phyloP scores from a whole-genome alignment of 2,329 filamentous ascomycete species.

The Ophiostoma piceae region DNA sequence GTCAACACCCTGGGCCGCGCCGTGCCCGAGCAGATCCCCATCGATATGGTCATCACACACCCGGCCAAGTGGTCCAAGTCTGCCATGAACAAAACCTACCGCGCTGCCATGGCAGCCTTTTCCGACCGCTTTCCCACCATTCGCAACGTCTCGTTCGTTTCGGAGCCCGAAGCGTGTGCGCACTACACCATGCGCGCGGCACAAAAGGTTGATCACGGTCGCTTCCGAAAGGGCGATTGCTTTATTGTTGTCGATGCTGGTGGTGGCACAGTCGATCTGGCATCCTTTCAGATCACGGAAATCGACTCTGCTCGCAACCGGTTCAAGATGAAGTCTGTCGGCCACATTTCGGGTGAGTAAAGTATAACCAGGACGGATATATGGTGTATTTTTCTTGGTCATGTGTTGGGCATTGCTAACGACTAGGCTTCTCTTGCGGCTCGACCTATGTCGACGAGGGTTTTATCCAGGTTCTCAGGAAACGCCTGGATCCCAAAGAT shows the following conservation, averaged over 20 bases:
- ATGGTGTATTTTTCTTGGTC: background rate
- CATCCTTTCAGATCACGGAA: conserved; percentile 28
- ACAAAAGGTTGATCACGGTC: conserved; percentile 26
- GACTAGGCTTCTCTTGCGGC: conserved; percentile 27
- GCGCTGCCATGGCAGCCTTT: conserved; percentile 25
- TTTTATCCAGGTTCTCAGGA: conserved; percentile 26
- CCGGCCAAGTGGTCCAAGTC: conserved; percentile 25
- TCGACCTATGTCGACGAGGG: conserved; percentile 30
- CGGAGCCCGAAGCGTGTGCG: conserved; percentile 27
- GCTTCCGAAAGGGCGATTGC: conserved; percentile 29
- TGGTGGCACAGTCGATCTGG: conserved; percentile 31
- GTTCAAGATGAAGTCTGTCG: conserved; percentile 28
- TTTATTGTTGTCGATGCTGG: conserved; percentile 32
- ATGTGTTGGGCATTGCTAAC: background rate
- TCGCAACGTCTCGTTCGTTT: conserved; percentile 24
- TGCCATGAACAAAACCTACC: conserved; percentile 26
- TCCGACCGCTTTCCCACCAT: conserved; percentile 22
- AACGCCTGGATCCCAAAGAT: conserved; percentile 26
- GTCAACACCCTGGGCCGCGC: conserved; percentile 12
- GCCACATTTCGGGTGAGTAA: conserved; percentile 26
- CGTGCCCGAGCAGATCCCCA: conserved; percentile 21
- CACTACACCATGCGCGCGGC: conserved; percentile 29
- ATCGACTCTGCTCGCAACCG: conserved; percentile 28
- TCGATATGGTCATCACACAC: conserved; percentile 28
- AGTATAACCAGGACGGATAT: background rate